Evolutionary conservation across 202 grass and related monocot species (phyloP).

Genomic region (Schoenoplectus tabernaemontani): DNA sequence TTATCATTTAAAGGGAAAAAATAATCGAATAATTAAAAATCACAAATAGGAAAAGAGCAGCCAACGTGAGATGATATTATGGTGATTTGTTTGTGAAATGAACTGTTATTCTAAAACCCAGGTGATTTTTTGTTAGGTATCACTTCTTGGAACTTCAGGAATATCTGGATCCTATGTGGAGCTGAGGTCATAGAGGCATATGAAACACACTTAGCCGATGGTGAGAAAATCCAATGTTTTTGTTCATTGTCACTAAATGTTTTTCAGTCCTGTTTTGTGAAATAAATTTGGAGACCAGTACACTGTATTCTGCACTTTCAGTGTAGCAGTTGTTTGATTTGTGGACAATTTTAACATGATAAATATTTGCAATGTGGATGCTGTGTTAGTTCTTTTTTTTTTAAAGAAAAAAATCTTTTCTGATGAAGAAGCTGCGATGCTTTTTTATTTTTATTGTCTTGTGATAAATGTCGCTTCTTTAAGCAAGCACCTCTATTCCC

Average conservation of each 20-base stretch:
- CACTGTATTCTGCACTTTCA: background rate
- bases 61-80: background rate
- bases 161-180: conserved; percentile 81
- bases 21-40: background rate
- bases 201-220: conserved; percentile 2
- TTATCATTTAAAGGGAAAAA: too few species aligned
- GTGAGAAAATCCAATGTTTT: conserved; percentile 15
- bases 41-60: background rate
- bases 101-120: background rate
- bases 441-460: background rate
- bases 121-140: conserved; percentile 39
- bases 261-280: background rate
- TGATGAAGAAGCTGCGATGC: too few species aligned
- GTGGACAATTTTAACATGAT: conserved; percentile 35
- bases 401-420: too few species aligned
- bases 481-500: background rate
- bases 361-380: conserved; percentile 8
- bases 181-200: conserved; percentile 41
- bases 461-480: background rate
- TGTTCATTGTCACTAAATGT: background rate
- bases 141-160: conserved; percentile 65
- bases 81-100: background rate
- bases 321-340: conserved; percentile 5
- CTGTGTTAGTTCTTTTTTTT: background rate
- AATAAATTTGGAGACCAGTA: background rate